Evolutionary conservation across 495 filamentous ascomycete species (phyloP), one percentile per base, ranked within the genome.

Genomic region (Neurospora sp.): DNA sequence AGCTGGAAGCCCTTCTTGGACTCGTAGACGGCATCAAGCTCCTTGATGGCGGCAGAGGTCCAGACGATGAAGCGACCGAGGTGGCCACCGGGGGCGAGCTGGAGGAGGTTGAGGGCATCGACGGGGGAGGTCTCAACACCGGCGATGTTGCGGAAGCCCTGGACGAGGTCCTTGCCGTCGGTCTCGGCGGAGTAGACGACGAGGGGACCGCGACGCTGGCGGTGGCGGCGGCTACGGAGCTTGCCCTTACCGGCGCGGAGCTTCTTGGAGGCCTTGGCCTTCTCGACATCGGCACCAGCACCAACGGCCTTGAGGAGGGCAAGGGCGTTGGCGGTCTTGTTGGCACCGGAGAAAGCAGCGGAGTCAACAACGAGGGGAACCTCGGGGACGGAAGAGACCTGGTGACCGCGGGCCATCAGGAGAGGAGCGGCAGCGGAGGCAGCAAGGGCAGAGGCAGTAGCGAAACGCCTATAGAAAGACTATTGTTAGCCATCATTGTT

Each of bases 41-140:
- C 93, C 84, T 93, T 89, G 88, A 99, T 98, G 71, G 96, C 96
- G 74, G 93, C 89, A 73, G 96, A 97, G 77, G 96, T 95, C 96
- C 96, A 99, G 89, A 99, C 89, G 84, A 98, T 89, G 90, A 99
- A 99, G 81, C 96, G 96, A 79, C 96, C 96, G 81, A 99, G 93
- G 86, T 99, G 96, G 79, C 96, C 96, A 89, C 96, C 96, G 73
- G 96, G 96, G 76, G 96, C 96, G 82, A 99, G 93, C 87, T 98
- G 96, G 82, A 99, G 92, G 80, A 99, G 95, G 89, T 99, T 99
- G 78, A 99, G 90, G 74, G 93, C 88, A 86, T 91, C 94, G 83
- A 99, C 96, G 72, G 94, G 91, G 81, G 88, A 94, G 76, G 94
- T 98, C 92, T 99, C 96, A 78, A 98, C 95, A 88, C 96, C 96